These are phyloP conservation scores for Boletus vermiculosoides DNA, from an alignment of 768 basidiomycete species.

Conservation along the genomic window DNA sequence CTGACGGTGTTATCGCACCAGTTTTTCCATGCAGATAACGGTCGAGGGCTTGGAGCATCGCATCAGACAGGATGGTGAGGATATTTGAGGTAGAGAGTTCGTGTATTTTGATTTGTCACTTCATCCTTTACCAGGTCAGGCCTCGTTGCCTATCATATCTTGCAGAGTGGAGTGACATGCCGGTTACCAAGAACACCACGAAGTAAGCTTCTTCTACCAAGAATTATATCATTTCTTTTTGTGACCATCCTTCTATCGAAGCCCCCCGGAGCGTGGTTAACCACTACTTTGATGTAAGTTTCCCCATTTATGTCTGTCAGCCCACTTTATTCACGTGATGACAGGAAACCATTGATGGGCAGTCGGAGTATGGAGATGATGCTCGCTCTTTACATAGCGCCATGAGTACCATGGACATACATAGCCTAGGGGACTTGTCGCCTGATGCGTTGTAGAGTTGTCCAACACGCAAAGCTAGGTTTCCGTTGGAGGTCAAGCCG, in stretches of 20 bases:
- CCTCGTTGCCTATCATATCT: conserved; percentile 85
- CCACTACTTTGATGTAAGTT: conserved; percentile 91
- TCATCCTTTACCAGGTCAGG: conserved; percentile 58
- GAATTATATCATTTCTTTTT: not conserved
- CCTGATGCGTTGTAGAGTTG: conserved; percentile 59
- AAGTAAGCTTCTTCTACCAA: conserved; percentile 51
- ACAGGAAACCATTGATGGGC: conserved; percentile 72
- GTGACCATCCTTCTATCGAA: conserved; percentile 31
- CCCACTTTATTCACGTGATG: conserved; percentile 1
- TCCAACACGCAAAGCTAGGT: not conserved
- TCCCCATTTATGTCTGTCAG: not conserved
- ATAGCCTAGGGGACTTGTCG: conserved; percentile 65
- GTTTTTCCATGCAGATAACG: conserved; percentile 96
- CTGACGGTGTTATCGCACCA: conserved; percentile 29
- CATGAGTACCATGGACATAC: conserved; percentile 53
- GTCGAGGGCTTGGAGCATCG: conserved; percentile 91
- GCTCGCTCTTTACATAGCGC: conserved; percentile 58
- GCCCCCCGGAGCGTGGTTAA: conserved; percentile 83
- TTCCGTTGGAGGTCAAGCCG: not conserved
- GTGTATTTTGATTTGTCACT: not conserved
- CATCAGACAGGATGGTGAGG: conserved; percentile 96
- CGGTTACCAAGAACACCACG: conserved; percentile 92
- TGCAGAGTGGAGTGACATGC: conserved; percentile 87
- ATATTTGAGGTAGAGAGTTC: not conserved
- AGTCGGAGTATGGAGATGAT: conserved; percentile 77